Evolutionary conservation across 768 basidiomycete species (phyloP), one percentile per base, ranked within the genome.

Genomic region (Udeniomyces megalosporus): DNA sequence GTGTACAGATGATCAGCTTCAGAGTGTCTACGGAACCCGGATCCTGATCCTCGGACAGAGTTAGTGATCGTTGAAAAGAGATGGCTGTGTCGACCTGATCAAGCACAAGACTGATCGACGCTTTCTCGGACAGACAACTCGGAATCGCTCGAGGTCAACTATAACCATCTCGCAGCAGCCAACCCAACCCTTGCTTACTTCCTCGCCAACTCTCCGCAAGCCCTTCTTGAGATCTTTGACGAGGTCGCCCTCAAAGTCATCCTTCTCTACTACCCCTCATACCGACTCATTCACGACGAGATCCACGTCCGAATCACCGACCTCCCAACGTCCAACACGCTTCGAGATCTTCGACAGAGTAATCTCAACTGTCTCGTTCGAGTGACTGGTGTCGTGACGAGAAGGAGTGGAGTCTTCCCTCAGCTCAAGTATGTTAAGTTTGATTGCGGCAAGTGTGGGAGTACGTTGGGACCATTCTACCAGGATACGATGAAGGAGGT

Each of bases 351-450:
- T 38, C 85, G 95, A 29, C 84, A 95, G 52, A 80, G 82, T 45
- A 85, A 97, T 70, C 79, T 97, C 53, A 96, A 97, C 77, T 90
- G 87, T 67, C 84, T 99, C 47, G 91, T 99, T 34, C 85, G 95
- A 42, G 86, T 99, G 7, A 82, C 85, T 8, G 95, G 95, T 14
- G 95, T 99, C 20, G 95, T 99, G 49, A 99, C 95, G 1, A 78
- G 95, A 62, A 80, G 95, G 44, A 89, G 84, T 10, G 93, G 95
- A 11, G 92, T 99, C 11, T 97, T 97, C 75, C 95, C 95, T n/a
- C 95, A 99, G 73, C 77, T 99, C 64, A 97, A 99, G 76, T 95
- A 96, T 70, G 92, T 99, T 73, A 97, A 96, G 72, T 99, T 99
- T 69, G 90, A 97, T 73, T 99, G 95, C 74, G 80, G 80, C 60